Evolutionary conservation across 306 rosid genomes (phyloP).

Genomic region (Astragalus membranaceus): DNA sequence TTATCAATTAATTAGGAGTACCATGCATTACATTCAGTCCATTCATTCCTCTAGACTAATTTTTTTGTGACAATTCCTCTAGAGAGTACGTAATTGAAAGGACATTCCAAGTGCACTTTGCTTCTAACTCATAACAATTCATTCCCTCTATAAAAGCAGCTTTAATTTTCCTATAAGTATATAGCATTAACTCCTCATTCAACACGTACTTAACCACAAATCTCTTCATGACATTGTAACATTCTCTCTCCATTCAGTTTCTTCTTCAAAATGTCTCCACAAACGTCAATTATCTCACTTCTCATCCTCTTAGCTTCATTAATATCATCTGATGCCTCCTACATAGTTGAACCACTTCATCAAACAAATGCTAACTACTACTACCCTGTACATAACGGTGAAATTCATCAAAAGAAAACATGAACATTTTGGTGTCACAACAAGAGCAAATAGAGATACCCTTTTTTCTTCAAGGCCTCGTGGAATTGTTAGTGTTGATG

Average conservation of each 20-base stretch:
- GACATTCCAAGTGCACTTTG: constrained; percentile 5
- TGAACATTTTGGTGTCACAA: constrained; percentile 20
- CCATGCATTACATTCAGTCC: neutral
- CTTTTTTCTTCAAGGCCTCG: neutral
- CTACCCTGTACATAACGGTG: constrained; percentile 13
- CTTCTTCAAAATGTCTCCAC: constrained; percentile 21
- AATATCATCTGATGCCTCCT: constrained; percentile 21
- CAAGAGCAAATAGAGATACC: constrained; percentile 7
- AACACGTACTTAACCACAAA: constrained; percentile 11
- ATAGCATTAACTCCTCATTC: constrained; percentile 9
- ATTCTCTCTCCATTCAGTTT: neutral
- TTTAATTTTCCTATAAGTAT: constrained; percentile 17
- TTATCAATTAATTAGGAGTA: neutral
- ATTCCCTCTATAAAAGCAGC: neutral
- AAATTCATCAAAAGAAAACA: constrained; percentile 36
- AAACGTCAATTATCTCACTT: constrained; percentile 12
- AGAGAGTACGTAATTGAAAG: no score
- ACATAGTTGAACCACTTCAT: constrained; percentile 13
- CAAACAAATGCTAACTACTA: neutral
- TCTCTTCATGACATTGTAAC: neutral
- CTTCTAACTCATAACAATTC: neutral
- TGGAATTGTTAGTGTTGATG: constrained; percentile 42
- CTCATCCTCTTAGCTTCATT: constrained; percentile 15
- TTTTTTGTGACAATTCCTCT: no score
- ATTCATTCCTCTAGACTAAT: neutral